phyloP scores from a whole-genome alignment of 768 basidiomycete genomes.

The Fomitopsis serialis region DNA sequence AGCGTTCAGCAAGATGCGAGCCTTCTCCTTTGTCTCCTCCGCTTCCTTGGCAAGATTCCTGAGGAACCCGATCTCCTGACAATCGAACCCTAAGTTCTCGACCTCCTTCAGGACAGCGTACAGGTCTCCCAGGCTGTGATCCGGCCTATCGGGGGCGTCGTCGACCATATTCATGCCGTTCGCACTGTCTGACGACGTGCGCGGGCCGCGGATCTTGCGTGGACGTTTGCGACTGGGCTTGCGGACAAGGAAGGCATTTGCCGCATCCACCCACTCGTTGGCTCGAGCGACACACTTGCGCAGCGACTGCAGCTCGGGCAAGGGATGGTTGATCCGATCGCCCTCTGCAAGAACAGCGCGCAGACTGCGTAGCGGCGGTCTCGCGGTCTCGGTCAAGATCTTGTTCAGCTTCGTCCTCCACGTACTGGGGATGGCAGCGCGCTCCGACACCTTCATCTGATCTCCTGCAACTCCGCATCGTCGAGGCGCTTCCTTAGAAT shows the following conservation, averaged over 20 bases:
- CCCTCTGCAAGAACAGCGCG: slow-evolving; percentile 84
- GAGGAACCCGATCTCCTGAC: slow-evolving; percentile 63
- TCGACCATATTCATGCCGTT: slow-evolving; percentile 33
- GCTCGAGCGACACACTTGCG: slow-evolving; percentile 77
- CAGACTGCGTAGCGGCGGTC: slow-evolving; percentile 72
- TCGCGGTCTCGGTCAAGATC: slow-evolving; percentile 59
- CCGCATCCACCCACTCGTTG: slow-evolving; percentile 85
- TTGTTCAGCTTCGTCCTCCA: slow-evolving; percentile 73
- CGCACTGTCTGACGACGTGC: slow-evolving; percentile 30
- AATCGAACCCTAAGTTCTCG: slow-evolving; percentile 78
- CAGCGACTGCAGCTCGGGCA: slow-evolving; percentile 67
- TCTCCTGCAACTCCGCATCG: slow-evolving; percentile 71
- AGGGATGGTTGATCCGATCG: slow-evolving; percentile 73
- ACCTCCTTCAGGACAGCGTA: slow-evolving; percentile 67
- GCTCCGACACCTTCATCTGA: slow-evolving; percentile 60
- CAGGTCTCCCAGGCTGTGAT: slow-evolving; percentile 67
- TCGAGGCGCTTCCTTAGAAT: slow-evolving; percentile 76
- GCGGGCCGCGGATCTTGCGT: slow-evolving; percentile 52
- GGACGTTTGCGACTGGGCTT: slow-evolving; percentile 80
- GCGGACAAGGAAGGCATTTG: slow-evolving; percentile 71
- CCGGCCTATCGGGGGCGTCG: slow-evolving; percentile 64
- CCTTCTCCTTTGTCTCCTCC: slow-evolving; percentile 57
- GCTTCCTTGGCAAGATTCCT: slow-evolving; percentile 52
- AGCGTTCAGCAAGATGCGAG: slow-evolving; percentile 44
- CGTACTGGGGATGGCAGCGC: slow-evolving; percentile 64